Conservation (phyloP, 2,329 filamentous ascomycete species). For the Chaetomium strumarium region DNA sequence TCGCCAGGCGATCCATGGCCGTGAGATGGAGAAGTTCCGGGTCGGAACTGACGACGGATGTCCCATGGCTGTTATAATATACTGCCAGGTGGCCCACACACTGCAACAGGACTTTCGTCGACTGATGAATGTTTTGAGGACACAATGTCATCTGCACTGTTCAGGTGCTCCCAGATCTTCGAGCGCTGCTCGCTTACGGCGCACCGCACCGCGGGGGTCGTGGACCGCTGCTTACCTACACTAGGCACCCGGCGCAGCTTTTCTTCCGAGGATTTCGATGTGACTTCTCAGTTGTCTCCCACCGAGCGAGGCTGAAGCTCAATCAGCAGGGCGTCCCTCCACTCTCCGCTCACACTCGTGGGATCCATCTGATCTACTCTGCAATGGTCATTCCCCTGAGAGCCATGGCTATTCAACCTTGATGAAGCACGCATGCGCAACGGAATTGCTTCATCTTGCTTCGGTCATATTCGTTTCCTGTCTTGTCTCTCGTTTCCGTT, state of each 20-base stretch:
- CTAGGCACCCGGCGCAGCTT: conserved; percentile 22
- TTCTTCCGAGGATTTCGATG: conserved; percentile 21
- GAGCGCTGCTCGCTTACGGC: conserved; percentile 19
- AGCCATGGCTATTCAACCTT: conserved; percentile 15
- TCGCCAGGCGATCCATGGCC: conserved; percentile 7
- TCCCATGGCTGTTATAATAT: not conserved
- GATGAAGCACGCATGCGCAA: conserved; percentile 11
- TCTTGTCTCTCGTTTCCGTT: not conserved
- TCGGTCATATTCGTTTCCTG: not conserved
- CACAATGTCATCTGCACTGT: conserved; percentile 16
- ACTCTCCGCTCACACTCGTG: conserved; percentile 17
- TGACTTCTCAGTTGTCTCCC: conserved; percentile 16
- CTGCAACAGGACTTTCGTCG: not conserved
- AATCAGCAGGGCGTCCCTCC: conserved; percentile 36
- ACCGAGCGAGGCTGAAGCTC: conserved; percentile 35
- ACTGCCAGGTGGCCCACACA: not conserved
- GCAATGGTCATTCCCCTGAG: conserved; percentile 22
- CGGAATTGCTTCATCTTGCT: conserved; percentile 11
- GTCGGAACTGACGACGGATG: conserved; percentile 2
- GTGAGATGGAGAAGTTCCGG: not conserved
- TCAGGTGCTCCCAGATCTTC: conserved; percentile 16
- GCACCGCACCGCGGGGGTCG: conserved; percentile 12
- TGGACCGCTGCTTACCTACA: conserved; percentile 18
- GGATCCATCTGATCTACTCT: conserved; percentile 27
- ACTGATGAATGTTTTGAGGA: conserved; percentile 13